Conservation (phyloP, 2,329 filamentous ascomycete genomes). For the Didymella keratinophila region DNA sequence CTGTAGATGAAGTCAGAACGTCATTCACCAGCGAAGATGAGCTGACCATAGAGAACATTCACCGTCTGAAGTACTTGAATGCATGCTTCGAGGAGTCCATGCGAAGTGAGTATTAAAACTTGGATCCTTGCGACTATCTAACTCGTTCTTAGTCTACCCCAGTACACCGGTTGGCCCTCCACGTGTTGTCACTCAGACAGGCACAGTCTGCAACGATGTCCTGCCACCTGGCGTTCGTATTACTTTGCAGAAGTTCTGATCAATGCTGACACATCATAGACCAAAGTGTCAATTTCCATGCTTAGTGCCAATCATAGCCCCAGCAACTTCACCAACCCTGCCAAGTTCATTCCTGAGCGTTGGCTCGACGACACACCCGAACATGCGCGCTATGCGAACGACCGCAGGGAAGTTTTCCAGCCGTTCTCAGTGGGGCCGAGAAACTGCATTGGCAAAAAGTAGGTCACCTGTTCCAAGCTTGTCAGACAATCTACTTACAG, state of each 20-base stretch:
- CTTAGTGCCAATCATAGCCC: background rate
- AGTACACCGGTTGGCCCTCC: no score
- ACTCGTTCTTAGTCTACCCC: no score
- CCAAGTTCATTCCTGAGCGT: constrained; percentile 52
- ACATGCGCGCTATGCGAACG: constrained; percentile 20
- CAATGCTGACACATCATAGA: background rate
- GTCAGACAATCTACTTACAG: background rate
- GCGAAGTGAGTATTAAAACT: no score
- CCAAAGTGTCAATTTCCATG: background rate
- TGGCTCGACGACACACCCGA: constrained; percentile 42
- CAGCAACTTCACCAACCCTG: constrained; percentile 47
- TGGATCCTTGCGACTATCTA: no score
- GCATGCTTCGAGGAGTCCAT: no score
- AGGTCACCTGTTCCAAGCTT: no score
- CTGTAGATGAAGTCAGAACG: background rate
- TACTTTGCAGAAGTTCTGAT: no score
- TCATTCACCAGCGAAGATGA: background rate
- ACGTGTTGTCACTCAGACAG: no score
- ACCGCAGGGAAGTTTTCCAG: background rate
- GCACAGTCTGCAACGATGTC: no score
- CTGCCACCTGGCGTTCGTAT: no score
- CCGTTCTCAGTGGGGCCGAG: constrained; percentile 41
- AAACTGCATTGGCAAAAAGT: constrained; percentile 49
- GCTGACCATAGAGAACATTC: background rate
- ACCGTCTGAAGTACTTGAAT: background rate